Evolutionary conservation across 1,139 yeast species (phyloP).

Genomic region (Yamadazyma atlantica): DNA sequence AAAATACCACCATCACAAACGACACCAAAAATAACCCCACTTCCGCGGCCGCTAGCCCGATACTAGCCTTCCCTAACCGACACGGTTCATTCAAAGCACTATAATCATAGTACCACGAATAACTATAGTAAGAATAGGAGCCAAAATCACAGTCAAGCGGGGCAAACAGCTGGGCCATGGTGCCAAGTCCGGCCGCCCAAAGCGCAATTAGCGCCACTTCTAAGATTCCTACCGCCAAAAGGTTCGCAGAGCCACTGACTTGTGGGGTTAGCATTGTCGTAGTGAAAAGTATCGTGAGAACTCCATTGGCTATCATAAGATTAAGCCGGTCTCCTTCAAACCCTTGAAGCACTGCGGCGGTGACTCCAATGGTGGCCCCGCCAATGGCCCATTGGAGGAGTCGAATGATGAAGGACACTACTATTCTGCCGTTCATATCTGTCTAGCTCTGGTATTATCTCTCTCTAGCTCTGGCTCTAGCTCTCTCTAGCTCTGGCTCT

Average conservation of each 20-base stretch:
- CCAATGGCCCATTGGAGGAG: background rate
- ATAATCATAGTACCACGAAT: background rate
- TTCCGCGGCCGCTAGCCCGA: background rate
- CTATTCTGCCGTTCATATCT: background rate
- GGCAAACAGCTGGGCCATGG: background rate
- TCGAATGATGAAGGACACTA: background rate
- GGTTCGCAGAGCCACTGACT: background rate
- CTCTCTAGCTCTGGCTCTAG: too few relatives aligned
- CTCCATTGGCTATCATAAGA: background rate
- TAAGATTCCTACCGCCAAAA: background rate
- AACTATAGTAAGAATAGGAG: background rate
- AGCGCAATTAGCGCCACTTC: background rate
- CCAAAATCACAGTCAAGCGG: background rate
- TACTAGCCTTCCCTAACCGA: background rate
- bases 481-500: too few relatives aligned
- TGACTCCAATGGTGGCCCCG: background rate
- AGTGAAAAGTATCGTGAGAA: background rate
- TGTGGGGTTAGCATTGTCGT: background rate
- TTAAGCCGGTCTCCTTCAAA: background rate
- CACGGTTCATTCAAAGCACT: background rate
- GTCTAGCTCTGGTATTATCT: too few relatives aligned
- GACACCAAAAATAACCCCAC: background rate
- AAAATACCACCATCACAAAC: background rate
- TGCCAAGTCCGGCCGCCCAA: constrained; percentile 1
- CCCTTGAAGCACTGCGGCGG: constrained; percentile 2